Evolutionary conservation across 2,329 filamentous ascomycete species (phyloP).

Genomic region (Colletotrichum noveboracense): DNA sequence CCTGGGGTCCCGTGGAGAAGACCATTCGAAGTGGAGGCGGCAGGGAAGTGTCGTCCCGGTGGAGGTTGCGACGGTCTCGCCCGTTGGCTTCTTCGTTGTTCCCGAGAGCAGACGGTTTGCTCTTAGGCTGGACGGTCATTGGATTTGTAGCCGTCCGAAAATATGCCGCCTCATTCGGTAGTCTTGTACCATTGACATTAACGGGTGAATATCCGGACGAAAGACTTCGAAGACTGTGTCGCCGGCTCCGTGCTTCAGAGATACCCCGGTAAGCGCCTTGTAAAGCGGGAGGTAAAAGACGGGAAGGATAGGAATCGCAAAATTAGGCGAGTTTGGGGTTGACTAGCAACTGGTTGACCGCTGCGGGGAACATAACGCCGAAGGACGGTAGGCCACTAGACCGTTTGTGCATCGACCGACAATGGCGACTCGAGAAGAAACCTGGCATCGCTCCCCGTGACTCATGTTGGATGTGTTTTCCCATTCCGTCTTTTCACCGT

Average conservation of each 20-base stretch:
- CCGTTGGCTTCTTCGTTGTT: not conserved
- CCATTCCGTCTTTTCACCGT: not conserved
- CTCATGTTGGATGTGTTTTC: not conserved
- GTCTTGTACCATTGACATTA: not conserved
- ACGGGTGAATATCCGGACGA: not conserved
- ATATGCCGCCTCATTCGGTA: not conserved
- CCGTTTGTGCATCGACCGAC: not conserved
- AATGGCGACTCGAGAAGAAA: not conserved
- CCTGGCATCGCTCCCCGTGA: not conserved
- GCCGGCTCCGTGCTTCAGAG: not conserved
- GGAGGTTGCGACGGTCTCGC: conserved; percentile 12
- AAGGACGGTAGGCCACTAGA: not conserved
- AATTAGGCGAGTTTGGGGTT: conserved; percentile 7
- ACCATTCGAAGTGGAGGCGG: not conserved
- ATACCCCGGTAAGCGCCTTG: not conserved
- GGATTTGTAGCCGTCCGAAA: too few species aligned
- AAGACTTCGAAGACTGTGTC: not conserved
- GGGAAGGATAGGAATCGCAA: conserved; percentile 1
- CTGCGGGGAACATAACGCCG: conserved; percentile 7
- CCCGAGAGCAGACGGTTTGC: not conserved
- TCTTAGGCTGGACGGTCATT: not conserved
- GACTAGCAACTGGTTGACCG: not conserved
- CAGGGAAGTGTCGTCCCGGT: conserved; percentile 2
- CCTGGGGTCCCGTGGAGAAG: conserved; percentile 16
- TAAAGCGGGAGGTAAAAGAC: not conserved